Evolutionary conservation across 225 moss, liverwort and hornwort genomes (phyloP), one percentile per base, ranked within the genome.

Genomic region (Asterella californica): DNA sequence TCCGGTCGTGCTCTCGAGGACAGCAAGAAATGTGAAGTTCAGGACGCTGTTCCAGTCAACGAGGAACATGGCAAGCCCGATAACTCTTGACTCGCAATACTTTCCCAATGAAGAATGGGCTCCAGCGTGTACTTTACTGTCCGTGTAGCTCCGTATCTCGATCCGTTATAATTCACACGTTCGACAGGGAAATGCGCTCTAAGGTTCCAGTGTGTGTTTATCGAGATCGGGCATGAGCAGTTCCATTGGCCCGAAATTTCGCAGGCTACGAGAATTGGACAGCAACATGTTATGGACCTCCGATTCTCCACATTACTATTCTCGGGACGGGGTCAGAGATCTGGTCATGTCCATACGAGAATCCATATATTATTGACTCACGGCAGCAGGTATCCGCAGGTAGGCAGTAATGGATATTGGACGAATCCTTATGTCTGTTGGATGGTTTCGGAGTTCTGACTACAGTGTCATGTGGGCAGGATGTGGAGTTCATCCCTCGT

Each of bases 61-160:
- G 65, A 66, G 33, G 67, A 37, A 67, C 36, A 67, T 67, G 33
- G 33, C 67, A 34, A 67, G 67, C 18, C 67, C 15, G 67, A 33
- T 2, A 32, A 67, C 2, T 36, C 36, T 42, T 1, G 36, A 67
- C 67, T 15, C 67, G 9, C 10, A 14, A 27, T 66, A 22, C n/a
- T 66, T 66, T 25, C 65, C 65, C 32, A 7, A 21, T 10, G 34
- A 37, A 10, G 18, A 67, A 15, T 37, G 36, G 33, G 34, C 15
- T 67, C 67, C 67, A 67, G 67, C 67, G 15, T 34, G 21, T 67
- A 67, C 11, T 34, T 67, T 37, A 36, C 67, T 67, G 67, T 64
- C 30, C 27, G 27, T 64, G 27, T n/a, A 64, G 64, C 27, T 64
- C n/a, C n/a, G n/a, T n/a, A n/a, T n/a, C n/a, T n/a, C n/a, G n/a